Evolutionary conservation across 2,329 filamentous ascomycete species (phyloP).

Genomic region (Chaetomium sp.): DNA sequence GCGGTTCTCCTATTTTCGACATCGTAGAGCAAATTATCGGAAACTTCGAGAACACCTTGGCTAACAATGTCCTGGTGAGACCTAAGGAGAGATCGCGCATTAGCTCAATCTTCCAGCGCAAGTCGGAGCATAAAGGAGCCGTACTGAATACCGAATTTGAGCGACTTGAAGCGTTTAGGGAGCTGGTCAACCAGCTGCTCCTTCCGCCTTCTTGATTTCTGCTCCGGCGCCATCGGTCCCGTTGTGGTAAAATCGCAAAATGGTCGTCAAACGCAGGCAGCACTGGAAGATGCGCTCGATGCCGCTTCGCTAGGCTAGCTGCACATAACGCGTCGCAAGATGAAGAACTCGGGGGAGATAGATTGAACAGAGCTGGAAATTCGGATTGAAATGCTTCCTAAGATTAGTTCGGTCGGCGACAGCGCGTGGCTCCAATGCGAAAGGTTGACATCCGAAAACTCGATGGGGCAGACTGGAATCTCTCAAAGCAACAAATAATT

Average conservation of each 20-base stretch:
- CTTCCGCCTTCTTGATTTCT: constrained; percentile 42
- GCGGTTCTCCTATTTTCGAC: constrained; percentile 71
- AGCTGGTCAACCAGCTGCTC: constrained; percentile 83
- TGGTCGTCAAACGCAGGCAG: neutral
- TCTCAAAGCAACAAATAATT: constrained; percentile 15
- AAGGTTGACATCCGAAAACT: too few relatives aligned
- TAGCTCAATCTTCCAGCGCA: neutral
- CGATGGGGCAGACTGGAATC: neutral
- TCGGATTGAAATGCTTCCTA: neutral
- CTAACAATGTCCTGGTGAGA: constrained; percentile 93
- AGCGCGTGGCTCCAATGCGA: neutral
- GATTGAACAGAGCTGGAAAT: neutral
- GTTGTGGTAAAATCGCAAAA: neutral
- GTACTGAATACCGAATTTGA: constrained; percentile 90
- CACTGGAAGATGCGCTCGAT: constrained; percentile 11
- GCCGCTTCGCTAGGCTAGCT: constrained; percentile 17
- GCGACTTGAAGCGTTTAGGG: constrained; percentile 84
- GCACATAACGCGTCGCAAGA: constrained; percentile 14
- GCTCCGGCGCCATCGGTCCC: constrained; percentile 12
- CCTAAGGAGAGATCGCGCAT: constrained; percentile 35
- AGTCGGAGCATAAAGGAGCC: constrained; percentile 22
- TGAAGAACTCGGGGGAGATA: too few relatives aligned
- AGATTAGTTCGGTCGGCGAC: neutral
- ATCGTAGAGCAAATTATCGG: constrained; percentile 90
- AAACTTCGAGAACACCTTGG: constrained; percentile 89